Evolutionary conservation across 116 monocot genomes (phyloP), one percentile per base, ranked within the genome.

Genomic region (Thalassia testudinum): DNA sequence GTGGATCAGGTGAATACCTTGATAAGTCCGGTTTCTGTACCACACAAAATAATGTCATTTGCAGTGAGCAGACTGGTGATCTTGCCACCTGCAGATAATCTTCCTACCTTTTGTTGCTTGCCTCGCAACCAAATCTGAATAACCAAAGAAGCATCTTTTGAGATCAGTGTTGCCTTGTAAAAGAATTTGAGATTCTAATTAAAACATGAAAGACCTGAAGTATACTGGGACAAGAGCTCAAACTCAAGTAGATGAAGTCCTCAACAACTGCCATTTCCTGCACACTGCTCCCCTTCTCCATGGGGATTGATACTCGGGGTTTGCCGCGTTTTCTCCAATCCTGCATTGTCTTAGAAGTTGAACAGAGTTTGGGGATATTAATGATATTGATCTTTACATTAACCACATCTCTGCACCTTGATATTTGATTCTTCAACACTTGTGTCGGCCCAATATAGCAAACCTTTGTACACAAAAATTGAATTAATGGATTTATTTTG

Each of bases 21-120:
- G 17, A 85, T 79, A 52, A 77, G 59, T 5, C 95, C 95, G 16
- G 63, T 64, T 74, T 95, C 88, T 16, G 74, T 88, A 26, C 88
- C 95, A 56, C 95, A 87, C 40, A 95, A 65, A 30, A 95, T 62
- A 37, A 79, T 52, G 54, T 95, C 95, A 66, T 95, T 95, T 58
- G 73, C 75, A 2, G 88, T 63, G 12, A 88, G 70, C 21, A 95
- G 73, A 69, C 85, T 72, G n/a, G 79, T 84, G 43, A 95, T 73
- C 78, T 88, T 95, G 74, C 85, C 78, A 0, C 95, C 95, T 50
- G 74, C 79, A 37, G 88, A 80, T 72, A 95, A 66, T 72, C 88
- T 88, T 17, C 95, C 84, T 24, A 95, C 71, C 61, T 79, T 87
- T 54, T 81, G 88, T 47, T 75, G 84, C 47, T 76, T 78, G 37